These are phyloP conservation scores for Dentipellis sp. DNA, from an alignment of 768 basidiomycete genomes.

Conservation along the genomic window DNA sequence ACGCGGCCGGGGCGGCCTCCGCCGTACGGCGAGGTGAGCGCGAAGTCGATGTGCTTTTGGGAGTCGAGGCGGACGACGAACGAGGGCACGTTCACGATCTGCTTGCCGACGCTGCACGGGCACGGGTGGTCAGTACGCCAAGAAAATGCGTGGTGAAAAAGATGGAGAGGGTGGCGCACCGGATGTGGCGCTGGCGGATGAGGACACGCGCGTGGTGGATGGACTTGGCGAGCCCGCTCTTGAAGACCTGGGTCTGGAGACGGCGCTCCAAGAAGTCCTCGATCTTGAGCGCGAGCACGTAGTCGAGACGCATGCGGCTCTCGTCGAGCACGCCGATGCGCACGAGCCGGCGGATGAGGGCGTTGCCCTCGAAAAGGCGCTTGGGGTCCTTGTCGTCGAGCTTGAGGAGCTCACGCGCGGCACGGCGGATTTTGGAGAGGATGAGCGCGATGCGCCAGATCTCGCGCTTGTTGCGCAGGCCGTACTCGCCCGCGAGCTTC, in stretches of 20 bases:
- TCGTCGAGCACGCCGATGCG: slow-evolving; percentile 99
- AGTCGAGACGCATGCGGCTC: slow-evolving; percentile 98
- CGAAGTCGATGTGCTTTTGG: slow-evolving; percentile 99
- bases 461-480: slow-evolving; percentile 99
- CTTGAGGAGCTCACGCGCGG: slow-evolving; percentile 99
- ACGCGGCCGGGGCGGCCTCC: slow-evolving; percentile 92
- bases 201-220: slow-evolving; percentile 98
- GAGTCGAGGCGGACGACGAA: slow-evolving; percentile 99
- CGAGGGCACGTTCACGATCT: slow-evolving; percentile 97
- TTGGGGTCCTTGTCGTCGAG: slow-evolving; percentile 99
- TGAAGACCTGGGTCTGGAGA: slow-evolving; percentile 99
- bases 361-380: slow-evolving; percentile 99
- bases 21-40: slow-evolving; percentile 92
- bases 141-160: background rate
- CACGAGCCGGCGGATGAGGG: slow-evolving; percentile 91
- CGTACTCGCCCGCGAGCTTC: slow-evolving; percentile 99
- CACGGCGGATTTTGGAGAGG: slow-evolving; percentile 99
- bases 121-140: background rate
- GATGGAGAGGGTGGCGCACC: slow-evolving; percentile 38
- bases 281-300: slow-evolving; percentile 97
- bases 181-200: slow-evolving; percentile 97
- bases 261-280: slow-evolving; percentile 99
- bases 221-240: slow-evolving; percentile 93
- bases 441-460: slow-evolving; percentile 99
- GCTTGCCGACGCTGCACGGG: slow-evolving; percentile 81